Conservation (phyloP, 306 rosid species). For the Oemleria cerasiformis region DNA sequence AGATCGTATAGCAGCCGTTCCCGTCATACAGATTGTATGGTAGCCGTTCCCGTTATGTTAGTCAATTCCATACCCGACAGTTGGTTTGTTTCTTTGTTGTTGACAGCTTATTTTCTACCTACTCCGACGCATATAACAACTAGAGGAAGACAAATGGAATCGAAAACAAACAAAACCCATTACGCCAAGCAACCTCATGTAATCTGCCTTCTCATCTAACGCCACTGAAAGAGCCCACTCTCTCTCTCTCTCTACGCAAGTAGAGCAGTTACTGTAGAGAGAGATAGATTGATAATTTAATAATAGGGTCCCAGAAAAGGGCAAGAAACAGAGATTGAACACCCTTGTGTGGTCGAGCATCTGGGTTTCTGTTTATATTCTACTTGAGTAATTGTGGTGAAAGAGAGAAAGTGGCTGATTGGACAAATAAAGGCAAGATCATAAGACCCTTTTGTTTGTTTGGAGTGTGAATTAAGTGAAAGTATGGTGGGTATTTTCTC, state of each 20-base stretch:
- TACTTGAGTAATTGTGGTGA: neutral
- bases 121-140: slow-evolving; percentile 32
- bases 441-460: slow-evolving; percentile 7
- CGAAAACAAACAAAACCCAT: slow-evolving; percentile 38
- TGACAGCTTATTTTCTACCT: slow-evolving; percentile 22
- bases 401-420: neutral
- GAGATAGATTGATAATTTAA: neutral
- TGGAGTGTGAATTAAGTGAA: neutral
- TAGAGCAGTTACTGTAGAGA: neutral
- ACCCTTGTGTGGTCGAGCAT: slow-evolving; percentile 1
- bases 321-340: slow-evolving; percentile 7
- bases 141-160: slow-evolving; percentile 17
- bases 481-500: slow-evolving; percentile 94
- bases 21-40: no score
- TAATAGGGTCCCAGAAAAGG: neutral
- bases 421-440: slow-evolving; percentile 1
- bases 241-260: neutral
- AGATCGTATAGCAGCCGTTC: no score
- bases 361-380: neutral
- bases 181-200: slow-evolving; percentile 46
- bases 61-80: neutral
- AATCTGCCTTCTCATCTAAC: slow-evolving; percentile 16
- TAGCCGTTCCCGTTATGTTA: no score
- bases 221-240: neutral
- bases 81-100: slow-evolving; percentile 9